Conservation (phyloP, 768 basidiomycete species). For the Antrodiella citrinella region DNA sequence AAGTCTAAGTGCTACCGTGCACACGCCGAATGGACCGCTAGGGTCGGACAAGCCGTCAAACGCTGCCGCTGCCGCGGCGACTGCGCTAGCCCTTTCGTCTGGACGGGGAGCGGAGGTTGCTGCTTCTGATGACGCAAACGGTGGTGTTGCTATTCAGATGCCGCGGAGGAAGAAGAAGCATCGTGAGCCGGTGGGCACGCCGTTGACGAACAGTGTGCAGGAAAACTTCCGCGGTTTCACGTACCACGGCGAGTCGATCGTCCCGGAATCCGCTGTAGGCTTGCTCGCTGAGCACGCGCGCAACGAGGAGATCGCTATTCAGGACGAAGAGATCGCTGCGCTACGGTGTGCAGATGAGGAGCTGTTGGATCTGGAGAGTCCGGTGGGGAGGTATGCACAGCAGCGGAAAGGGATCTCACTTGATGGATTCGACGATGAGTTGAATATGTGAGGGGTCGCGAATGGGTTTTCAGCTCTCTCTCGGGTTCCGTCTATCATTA, state of each 20-base stretch:
- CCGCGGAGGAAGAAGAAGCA: constrained; percentile 35
- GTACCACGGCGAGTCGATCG: constrained; percentile 64
- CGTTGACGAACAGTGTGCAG: constrained; percentile 87
- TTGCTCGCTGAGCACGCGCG: constrained; percentile 26
- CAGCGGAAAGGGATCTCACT: constrained; percentile 30
- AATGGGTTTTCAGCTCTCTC: not conserved
- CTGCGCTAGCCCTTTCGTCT: constrained; percentile 1
- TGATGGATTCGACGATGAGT: constrained; percentile 26
- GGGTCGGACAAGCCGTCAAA: constrained; percentile 32
- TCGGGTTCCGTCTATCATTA: constrained; percentile 1
- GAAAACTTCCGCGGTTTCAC: constrained; percentile 97
- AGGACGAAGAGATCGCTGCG: constrained; percentile 30
- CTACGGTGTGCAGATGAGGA: constrained; percentile 45
- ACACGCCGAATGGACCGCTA: constrained; percentile 72
- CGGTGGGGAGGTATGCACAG: constrained; percentile 65
- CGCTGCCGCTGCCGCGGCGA: constrained; percentile 7
- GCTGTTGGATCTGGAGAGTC: constrained; percentile 50
- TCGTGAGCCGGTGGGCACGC: constrained; percentile 37
- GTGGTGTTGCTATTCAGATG: constrained; percentile 39
- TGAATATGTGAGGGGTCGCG: constrained; percentile 21
- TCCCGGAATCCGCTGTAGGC: constrained; percentile 33
- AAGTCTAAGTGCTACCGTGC: constrained; percentile 28
- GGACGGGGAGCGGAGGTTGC: constrained; percentile 1
- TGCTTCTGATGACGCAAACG: constrained; percentile 8
- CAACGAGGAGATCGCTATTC: constrained; percentile 18